phyloP scores from a whole-genome alignment of 306 rosid species.

The Alnus rubra region DNA sequence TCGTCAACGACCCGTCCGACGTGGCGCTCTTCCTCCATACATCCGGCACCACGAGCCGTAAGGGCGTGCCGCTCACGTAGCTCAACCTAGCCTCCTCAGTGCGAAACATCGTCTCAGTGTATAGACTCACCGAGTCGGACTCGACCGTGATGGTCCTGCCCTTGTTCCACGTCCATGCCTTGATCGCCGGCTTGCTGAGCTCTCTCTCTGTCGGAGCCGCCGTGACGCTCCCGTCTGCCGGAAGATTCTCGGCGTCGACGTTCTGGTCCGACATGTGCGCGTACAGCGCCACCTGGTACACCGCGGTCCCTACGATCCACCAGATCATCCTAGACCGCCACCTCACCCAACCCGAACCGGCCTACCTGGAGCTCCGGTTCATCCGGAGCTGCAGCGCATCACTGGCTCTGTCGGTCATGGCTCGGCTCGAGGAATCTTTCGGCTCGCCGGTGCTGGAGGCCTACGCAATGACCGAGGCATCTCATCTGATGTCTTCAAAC shows the following conservation, averaged over 20 bases:
- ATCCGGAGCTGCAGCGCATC: no score
- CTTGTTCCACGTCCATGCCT: slow-evolving; percentile 88
- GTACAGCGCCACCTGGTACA: slow-evolving; percentile 83
- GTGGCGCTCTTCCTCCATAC: slow-evolving; percentile 96
- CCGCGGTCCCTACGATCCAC: no score
- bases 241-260: slow-evolving; percentile 87
- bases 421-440: no score
- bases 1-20: slow-evolving; percentile 65
- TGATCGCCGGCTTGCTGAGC: slow-evolving; percentile 68
- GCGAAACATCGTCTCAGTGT: slow-evolving; percentile 65
- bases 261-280: slow-evolving; percentile 82
- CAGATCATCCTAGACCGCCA: no score
- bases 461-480: no score
- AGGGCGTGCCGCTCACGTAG: slow-evolving; percentile 87
- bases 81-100: slow-evolving; percentile 77
- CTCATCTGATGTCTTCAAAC: no score
- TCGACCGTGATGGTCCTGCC: slow-evolving; percentile 86
- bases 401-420: no score
- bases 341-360: no score
- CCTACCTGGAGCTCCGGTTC: no score
- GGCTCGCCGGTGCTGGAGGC: no score
- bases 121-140: slow-evolving; percentile 70
- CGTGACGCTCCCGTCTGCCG: slow-evolving; percentile 68
- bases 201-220: slow-evolving; percentile 70
- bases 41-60: slow-evolving; percentile 94